Evolutionary conservation across 129 eudicot genomes (phyloP), one percentile per base, ranked within the genome.

Genomic region (Helichrysum umbraculigerum): DNA sequence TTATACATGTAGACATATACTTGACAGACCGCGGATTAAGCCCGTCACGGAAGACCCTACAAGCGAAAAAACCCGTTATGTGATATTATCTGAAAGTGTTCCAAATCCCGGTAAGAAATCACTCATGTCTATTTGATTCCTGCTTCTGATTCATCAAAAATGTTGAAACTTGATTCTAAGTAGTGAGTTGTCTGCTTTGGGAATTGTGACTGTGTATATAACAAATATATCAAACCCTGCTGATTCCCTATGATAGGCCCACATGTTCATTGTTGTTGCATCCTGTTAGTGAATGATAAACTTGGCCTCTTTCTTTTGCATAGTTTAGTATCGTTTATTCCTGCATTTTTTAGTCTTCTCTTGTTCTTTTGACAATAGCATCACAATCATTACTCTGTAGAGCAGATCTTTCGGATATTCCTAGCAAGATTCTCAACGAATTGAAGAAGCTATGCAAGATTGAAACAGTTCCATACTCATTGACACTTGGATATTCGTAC

Each of bases 401-500:
- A 44, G 81, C 92, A 91, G 99, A 95, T 82, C 83, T 95, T 61
- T 95, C 97, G 37, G 91, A 78, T 72, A 83, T 95, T 60, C 97
- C 99, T n/a, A 79, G 62, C 76, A 75, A 89, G 72, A 91, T 86
- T 59, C 86, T 91, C 68, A 86, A 83, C 41, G 99, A 89, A 72
- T 64, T 91, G 69, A 84, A 81, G 85, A 83, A 81, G 73, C 77
- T 87, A 61, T 91, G 87, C 68, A 75, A 76, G 74, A 87, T 89
- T 81, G 89, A 91, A 79, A 89, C 91, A 6, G 92, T 89, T 76
- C 99, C 97, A 17, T 87, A 95, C 81, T 89, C 96, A 15, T 22
- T 95, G 80, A 89, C 93, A 14, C 99, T 95, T 37, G 96, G 94
- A 64, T 95, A 95, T 89, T 91, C 99, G 21, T 95, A 95, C 68